These are phyloP conservation scores for Diospyros kaki DNA, from an alignment of 148 eudicot genomes.

Conservation along the genomic window DNA sequence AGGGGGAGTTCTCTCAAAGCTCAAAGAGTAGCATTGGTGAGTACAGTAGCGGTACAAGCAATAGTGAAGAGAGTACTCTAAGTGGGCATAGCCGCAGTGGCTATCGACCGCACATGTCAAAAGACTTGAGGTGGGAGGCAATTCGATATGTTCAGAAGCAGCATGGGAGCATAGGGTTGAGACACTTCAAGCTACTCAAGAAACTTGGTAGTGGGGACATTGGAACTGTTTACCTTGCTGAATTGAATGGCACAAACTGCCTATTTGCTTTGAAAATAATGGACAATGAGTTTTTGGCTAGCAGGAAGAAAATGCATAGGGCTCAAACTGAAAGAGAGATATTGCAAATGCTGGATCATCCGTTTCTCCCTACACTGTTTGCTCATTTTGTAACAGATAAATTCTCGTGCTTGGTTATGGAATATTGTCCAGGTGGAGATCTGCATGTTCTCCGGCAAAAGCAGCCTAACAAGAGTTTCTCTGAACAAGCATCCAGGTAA, in stretches of 20 bases:
- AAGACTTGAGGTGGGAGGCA: constrained; percentile 74
- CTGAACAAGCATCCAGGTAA: constrained; percentile 82
- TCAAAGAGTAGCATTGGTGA: constrained; percentile 85
- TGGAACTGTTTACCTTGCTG: constrained; percentile 74
- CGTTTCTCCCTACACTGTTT: constrained; percentile 85
- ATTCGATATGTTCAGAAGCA: constrained; percentile 35
- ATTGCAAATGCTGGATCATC: constrained; percentile 78
- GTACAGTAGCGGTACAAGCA: constrained; percentile 60
- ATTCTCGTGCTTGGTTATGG: constrained; percentile 75
- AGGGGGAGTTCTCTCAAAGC: constrained; percentile 70
- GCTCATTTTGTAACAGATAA: constrained; percentile 67
- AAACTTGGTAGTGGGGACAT: constrained; percentile 87
- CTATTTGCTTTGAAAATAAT: constrained; percentile 86
- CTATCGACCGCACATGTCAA: constrained; percentile 77
- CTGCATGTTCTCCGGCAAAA: constrained; percentile 78
- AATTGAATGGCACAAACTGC: constrained; percentile 52
- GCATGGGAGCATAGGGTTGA: constrained; percentile 47
- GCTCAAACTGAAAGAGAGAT: constrained; percentile 80
- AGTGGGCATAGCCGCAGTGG: constrained; percentile 56
- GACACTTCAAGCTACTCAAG: constrained; percentile 63
- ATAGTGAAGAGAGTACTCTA: constrained; percentile 61
- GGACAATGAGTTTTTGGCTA: constrained; percentile 67
- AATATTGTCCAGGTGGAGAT: constrained; percentile 90
- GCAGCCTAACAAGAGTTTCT: constrained; percentile 58
- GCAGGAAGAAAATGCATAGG: constrained; percentile 58